phyloP scores from a whole-genome alignment of 2,329 filamentous ascomycete genomes.

The Bipolaris cookei region DNA sequence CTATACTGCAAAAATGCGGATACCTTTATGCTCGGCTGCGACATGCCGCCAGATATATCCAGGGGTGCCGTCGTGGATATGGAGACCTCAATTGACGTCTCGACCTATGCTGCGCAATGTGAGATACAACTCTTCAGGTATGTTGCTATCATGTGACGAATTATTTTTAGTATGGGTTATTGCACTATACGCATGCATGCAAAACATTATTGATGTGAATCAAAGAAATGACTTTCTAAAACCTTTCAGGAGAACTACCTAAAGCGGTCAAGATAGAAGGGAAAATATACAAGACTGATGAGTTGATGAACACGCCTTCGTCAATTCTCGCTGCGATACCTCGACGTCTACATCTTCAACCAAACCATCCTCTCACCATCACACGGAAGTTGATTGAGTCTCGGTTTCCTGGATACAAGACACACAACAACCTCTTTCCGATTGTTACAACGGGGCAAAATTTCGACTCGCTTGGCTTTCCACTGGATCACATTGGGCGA shows the following conservation, averaged over 20 bases:
- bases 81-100: constrained; percentile 15
- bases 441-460: constrained; percentile 86
- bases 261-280: constrained; percentile 65
- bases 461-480: constrained; percentile 96
- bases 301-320: constrained; percentile 83
- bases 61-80: constrained; percentile 11
- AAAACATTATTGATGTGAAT: not conserved
- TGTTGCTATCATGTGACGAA: constrained; percentile 41
- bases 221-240: constrained; percentile 15
- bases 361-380: constrained; percentile 87
- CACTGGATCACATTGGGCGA: constrained; percentile 83
- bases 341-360: constrained; percentile 85
- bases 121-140: constrained; percentile 45
- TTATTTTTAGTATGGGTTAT: not conserved
- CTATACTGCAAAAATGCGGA: constrained; percentile 31
- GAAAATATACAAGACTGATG: constrained; percentile 69
- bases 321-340: constrained; percentile 77
- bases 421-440: constrained; percentile 80
- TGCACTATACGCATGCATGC: not conserved
- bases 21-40: constrained; percentile 28
- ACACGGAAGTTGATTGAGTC: constrained; percentile 92
- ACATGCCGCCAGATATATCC: constrained; percentile 30
- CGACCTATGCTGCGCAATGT: constrained; percentile 25
- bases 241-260: constrained; percentile 22
- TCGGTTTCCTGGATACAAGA: constrained; percentile 78